phyloP scores from a whole-genome alignment of 169 alveolate species.

The Plasmodium ovale region DNA sequence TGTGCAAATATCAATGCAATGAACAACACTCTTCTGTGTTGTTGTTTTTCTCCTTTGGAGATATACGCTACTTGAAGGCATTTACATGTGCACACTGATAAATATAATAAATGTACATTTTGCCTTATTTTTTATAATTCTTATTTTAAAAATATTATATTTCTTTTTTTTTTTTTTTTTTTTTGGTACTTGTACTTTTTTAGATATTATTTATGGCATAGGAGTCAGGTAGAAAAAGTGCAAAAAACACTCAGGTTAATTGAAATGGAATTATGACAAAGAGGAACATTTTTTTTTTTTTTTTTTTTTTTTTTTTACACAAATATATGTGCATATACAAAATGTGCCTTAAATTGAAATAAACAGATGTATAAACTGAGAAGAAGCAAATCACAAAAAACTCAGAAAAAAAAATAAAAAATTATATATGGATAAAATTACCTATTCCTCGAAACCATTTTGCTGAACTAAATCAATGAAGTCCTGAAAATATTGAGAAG shows the following conservation, averaged over 20 bases:
- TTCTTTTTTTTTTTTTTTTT: not conserved
- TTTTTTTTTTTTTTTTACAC: too few species aligned
- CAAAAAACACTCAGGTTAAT: slow-evolving; percentile 50
- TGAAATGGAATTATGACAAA: slow-evolving; percentile 19
- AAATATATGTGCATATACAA: too few species aligned
- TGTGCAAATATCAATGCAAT: not conserved
- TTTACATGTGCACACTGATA: not conserved
- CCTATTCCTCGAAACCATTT: slow-evolving; percentile 36
- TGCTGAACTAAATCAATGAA: slow-evolving; percentile 43
- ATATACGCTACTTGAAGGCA: slow-evolving; percentile 4
- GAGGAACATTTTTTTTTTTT: not conserved
- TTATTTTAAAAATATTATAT: not conserved
- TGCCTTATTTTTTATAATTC: not conserved
- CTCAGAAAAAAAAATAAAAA: not conserved
- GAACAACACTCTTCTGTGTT: not conserved
- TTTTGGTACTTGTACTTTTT: slow-evolving; percentile 9
- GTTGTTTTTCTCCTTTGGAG: not conserved
- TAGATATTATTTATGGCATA: slow-evolving; percentile 70
- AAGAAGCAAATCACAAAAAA: not conserved
- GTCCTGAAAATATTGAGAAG: slow-evolving; percentile 38
- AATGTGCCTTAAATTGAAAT: too few species aligned
- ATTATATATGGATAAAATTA: not conserved
- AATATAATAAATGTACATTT: too few species aligned
- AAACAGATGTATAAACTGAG: not conserved
- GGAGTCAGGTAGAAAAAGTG: slow-evolving; percentile 46